phyloP scores from a whole-genome alignment of 1,139 yeast genomes.

The Protomyces inouyei region DNA sequence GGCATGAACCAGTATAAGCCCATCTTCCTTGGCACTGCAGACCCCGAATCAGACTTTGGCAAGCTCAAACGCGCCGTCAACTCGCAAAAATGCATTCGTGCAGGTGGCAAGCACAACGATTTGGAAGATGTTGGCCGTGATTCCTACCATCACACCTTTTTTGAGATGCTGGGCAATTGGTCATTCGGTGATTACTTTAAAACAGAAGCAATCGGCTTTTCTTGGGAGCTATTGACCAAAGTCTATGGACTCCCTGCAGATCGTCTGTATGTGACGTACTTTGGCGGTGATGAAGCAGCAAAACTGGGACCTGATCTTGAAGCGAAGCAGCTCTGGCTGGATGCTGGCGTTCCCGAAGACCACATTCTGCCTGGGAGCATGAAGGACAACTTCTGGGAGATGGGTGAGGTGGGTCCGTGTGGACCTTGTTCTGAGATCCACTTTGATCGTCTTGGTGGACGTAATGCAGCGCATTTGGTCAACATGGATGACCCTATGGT shows the following conservation, averaged over 20 bases:
- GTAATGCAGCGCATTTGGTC: conserved; percentile 85
- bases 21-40: conserved; percentile 92
- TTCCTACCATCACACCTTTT: conserved; percentile 88
- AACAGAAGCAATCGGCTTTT: conserved; percentile 78
- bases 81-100: conserved; percentile 97
- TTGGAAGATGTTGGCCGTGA: conserved; percentile 97
- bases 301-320: conserved; percentile 94
- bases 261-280: conserved; percentile 88
- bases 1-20: conserved; percentile 83
- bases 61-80: conserved; percentile 81
- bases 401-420: conserved; percentile 99
- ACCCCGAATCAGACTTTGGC: conserved; percentile 84
- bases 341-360: conserved; percentile 82
- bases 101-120: conserved; percentile 99
- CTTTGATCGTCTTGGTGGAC: conserved; percentile 95
- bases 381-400: conserved; percentile 97
- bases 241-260: conserved; percentile 73
- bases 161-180: conserved; percentile 99
- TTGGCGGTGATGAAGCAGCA: conserved; percentile 78
- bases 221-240: conserved; percentile 85
- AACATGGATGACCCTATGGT: conserved; percentile 97
- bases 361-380: conserved; percentile 89
- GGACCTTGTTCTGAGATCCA: conserved; percentile 99
- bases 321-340: conserved; percentile 81
- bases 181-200: conserved; percentile 98